Base-by-base conservation (phyloP, 2,329 filamentous ascomycete genomes). In the Fonsecaea erecta region DNA sequence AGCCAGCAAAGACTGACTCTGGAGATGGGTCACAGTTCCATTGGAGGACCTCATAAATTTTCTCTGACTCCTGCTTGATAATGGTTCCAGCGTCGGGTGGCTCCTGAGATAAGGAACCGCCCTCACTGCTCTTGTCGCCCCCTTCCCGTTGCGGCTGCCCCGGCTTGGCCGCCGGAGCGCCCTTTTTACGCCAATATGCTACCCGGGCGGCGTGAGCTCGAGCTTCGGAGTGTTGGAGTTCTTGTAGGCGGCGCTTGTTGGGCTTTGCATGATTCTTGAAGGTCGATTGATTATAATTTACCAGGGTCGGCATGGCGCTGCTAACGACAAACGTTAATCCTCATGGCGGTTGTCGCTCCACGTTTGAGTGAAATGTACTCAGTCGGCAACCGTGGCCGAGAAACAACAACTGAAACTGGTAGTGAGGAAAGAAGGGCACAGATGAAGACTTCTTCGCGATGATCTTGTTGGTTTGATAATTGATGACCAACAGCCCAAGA, bases 161-260 rank as follows among this genome's bases (percentile, higher is more conserved):
- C 21, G 26, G 24, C 21, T 52, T 24, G 30, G 28, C 18, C 14
- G n/a, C 6, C 2, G 28, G 18, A 28, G 37, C 21, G 32, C 28
- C 30, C 40, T 24, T 53, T 35, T 62, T 68, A 4, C 66, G 63
- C 66, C 66, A 68, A 43, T 68, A 68, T 53, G 66, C 56, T 12
- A 68, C 66, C 30, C 66, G 63, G 9, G 66, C 66, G 5, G 66
- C 66, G 52, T 68, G 66, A 3, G 66, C 63, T 37, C 66, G 57
- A 32, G 66, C 66, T 37, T 65, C 66, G 6, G 66, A 65, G 40
- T 68, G 66, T 62, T 68, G 66, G 28, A 68, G 32, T 55, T 68
- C 66, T 52, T 68, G 66, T 11, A 68, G 60, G 16, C 63, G 66
- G 24, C 66, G 63, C 37, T 68, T 66, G 53, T 68, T 68, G 35